Base-by-base conservation (phyloP, 2,329 filamentous ascomycete genomes). In the Phaeosphaeriaceae sp. region DNA sequence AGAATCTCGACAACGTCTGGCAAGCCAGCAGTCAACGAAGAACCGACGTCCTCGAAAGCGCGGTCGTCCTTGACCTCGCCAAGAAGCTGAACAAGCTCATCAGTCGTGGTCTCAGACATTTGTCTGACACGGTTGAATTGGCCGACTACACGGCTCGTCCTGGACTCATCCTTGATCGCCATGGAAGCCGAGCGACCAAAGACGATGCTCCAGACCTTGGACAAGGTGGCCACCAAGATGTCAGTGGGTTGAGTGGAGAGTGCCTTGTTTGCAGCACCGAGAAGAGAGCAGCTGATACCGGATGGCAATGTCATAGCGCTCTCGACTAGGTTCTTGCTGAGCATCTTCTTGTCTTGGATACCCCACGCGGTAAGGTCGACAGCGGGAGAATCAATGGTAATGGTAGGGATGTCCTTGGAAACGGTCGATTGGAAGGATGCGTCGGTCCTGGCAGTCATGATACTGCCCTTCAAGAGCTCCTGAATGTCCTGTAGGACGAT, bases 241-340 rank as follows among this genome's bases (percentile, higher is more conserved):
- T 86, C 84, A 10, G 79, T 77, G 0, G 79, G 74, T 31, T 86
- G 81, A 0, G 82, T 84, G 44, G 79, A 77, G 62, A 86, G 79
- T 1, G 82, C 80, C 21, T 78, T 73, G 48, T 81, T 61, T 24
- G 45, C 41, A 21, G 51, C 22, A 21, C 58, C 53, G 11, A 65
- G 21, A 7, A 62, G 52, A n/a, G 56, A 19, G 7, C 48, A 51
- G 24, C 60, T 60, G 25, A 58, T 53, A 10, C 48, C 55, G 13
- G 55, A 53, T 13, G 56, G 41, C 17, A 67, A 24, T 40, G 58
- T 54, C 45, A 66, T 46, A 1, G 45, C 36, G 10, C 51, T 55
- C 27, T 59, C 50, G 20, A 56, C 51, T 7, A 50, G 47, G 25
- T 58, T 44, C 15, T 48, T 36, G n/a, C 21, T 54, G 17, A 56